These are phyloP conservation scores for Closterium sp. DNA, from an alignment of 139 green algal genomes.

Conservation along the genomic window DNA sequence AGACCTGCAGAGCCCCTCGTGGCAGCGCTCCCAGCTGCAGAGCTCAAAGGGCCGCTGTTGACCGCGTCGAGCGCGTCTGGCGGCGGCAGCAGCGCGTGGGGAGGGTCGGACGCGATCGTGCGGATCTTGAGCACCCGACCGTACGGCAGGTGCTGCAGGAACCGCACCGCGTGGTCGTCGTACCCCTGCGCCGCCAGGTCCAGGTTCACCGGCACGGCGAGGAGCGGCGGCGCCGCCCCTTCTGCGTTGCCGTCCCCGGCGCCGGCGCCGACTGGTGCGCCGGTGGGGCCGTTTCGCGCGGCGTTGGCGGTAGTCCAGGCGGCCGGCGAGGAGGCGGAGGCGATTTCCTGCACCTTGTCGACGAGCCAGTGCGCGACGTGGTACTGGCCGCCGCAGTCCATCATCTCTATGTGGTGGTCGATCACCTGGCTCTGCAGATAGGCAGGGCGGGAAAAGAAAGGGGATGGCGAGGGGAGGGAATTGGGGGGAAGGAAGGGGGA, in stretches of 20 bases:
- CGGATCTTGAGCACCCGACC: constrained; percentile 2
- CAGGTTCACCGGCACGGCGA: not conserved
- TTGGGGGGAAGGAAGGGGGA: not conserved
- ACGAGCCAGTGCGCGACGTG: constrained; percentile 8
- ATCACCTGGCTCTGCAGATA: constrained; percentile 1
- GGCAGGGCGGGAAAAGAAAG: not conserved
- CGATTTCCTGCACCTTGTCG: not conserved
- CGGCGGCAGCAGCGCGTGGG: not conserved
- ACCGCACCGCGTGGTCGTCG: not conserved
- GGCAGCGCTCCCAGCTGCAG: not conserved
- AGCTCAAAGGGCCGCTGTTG: not conserved
- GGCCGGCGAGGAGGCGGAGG: not conserved
- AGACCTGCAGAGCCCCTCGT: not conserved
- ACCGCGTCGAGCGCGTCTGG: not conserved
- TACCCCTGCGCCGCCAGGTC: not conserved
- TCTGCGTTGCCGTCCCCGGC: not conserved
- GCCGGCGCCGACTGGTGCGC: not conserved
- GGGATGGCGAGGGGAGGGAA: not conserved
- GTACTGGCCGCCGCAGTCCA: constrained; percentile 9
- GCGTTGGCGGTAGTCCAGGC: not conserved
- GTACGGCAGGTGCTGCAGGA: constrained; percentile 16
- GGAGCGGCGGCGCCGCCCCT: not conserved
- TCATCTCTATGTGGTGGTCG: constrained; percentile 15
- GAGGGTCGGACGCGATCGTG: not conserved
- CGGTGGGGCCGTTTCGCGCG: not conserved